Evolutionary conservation across 345 rosid genomes (phyloP).

Genomic region (Citrus cavaleriei): DNA sequence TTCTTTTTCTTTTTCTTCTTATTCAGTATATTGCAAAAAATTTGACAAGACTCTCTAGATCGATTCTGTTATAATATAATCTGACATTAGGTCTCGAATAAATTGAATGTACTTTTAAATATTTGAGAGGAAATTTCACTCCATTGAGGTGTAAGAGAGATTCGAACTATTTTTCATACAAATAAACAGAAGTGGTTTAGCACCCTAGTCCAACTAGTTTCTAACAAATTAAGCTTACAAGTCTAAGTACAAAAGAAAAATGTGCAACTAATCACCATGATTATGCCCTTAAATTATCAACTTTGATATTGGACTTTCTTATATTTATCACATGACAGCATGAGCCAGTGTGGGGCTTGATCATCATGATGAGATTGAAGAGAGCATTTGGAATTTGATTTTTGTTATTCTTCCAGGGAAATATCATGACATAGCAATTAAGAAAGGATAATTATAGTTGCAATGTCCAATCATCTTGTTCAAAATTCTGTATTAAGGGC

Average conservation of each 20-base stretch:
- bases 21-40: no score
- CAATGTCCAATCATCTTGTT: background rate
- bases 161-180: background rate
- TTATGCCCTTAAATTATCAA: constrained; percentile 2
- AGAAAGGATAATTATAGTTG: background rate
- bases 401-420: background rate
- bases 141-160: background rate
- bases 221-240: background rate
- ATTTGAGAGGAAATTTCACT: background rate
- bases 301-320: constrained; percentile 18
- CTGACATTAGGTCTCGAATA: background rate
- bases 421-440: background rate
- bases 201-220: no score
- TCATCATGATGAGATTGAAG: background rate
- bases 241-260: background rate
- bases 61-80: background rate
- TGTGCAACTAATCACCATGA: constrained; percentile 5
- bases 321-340: constrained; percentile 18
- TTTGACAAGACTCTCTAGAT: background rate
- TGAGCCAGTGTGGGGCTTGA: constrained; percentile 7
- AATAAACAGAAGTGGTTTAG: no score
- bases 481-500: background rate
- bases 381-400: background rate
- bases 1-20: no score
- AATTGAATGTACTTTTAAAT: no score